Evolutionary conservation across 257 asterid genomes (phyloP).

Genomic region (Handroanthus guayacan): DNA sequence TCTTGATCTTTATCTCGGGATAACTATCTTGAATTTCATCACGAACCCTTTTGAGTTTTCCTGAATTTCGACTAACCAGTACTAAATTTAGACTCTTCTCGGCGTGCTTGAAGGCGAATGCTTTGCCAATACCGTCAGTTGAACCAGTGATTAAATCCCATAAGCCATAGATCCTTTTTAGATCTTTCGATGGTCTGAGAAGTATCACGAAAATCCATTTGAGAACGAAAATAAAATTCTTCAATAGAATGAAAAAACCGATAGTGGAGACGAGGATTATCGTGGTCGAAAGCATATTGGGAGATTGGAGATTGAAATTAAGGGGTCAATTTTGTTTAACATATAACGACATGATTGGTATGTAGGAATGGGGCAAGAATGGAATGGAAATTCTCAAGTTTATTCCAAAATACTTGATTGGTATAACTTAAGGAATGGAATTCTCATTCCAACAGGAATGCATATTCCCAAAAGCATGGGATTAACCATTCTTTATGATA

Average conservation of each 20-base stretch:
- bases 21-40: constrained; percentile 45
- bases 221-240: constrained; percentile 35
- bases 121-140: constrained; percentile 84
- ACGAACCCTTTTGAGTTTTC: constrained; percentile 55
- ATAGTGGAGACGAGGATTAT: constrained; percentile 51
- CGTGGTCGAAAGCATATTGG: constrained; percentile 49
- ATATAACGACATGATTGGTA: too few relatives aligned
- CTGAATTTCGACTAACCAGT: constrained; percentile 55
- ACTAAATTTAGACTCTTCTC: constrained; percentile 66
- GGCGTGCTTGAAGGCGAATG: constrained; percentile 79
- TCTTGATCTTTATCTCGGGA: constrained; percentile 40
- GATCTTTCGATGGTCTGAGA: constrained; percentile 58
- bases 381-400: too few relatives aligned
- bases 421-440: too few relatives aligned
- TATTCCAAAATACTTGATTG: too few relatives aligned
- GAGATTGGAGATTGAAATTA: not conserved
- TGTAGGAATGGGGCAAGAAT: too few relatives aligned
- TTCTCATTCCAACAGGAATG: too few relatives aligned
- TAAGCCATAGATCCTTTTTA: constrained; percentile 61
- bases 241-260: constrained; percentile 54
- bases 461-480: too few relatives aligned
- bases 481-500: too few relatives aligned
- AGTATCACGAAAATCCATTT: constrained; percentile 54
- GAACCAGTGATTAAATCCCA: constrained; percentile 91
- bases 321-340: not conserved